Base-by-base conservation (phyloP, 306 rosid species). In the Vigna nakashimae region DNA sequence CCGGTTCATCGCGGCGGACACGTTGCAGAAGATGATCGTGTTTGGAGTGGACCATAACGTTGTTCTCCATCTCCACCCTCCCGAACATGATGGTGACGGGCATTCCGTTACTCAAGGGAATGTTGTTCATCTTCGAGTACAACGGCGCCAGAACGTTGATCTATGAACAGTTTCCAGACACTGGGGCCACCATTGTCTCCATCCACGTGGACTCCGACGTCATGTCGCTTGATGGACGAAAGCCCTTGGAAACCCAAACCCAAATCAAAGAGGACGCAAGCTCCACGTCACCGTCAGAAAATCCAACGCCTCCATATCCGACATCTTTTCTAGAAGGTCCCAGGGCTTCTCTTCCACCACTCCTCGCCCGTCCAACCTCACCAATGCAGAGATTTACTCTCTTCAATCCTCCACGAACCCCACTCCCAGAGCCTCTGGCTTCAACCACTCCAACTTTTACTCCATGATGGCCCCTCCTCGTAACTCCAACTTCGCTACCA, bases 61-160 rank as follows among this genome's bases (percentile, higher is more conserved):
- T 91, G 17, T 93, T 93, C 76, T 93, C 98, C 22, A 82, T 93
- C 8, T 93, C 98, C 10, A 88, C 97, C 5, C 88, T 93, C 7
- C 97, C 97, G 15, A 93, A 93, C 88, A 91, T 97, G 34, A 77
- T 93, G 56, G 97, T 91, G 18, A 93, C 91, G 98, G 98, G 98
- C 0, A 93, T 93, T 16, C 95, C 98, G 6, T 56, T 93, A 18
- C 91, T 91, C 32, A 93, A 90, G 63, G 95, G 84, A 62, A 74
- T 90, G 68, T 73, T 93, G 0, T 18, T 18, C 20, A 18, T 18
- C 20, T 18, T 18, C 20, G 20, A 18, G 20, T 18, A 18, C 20
- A 18, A 18, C 0, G 20, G 20, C 20, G 20, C 20, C 20, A 18
- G 84, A 62, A 74, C 88, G 68, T 73, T 93, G 0, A 93, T 91